These are phyloP conservation scores for Sapria himalayana DNA, from an alignment of 345 rosid species.

Conservation along the genomic window DNA sequence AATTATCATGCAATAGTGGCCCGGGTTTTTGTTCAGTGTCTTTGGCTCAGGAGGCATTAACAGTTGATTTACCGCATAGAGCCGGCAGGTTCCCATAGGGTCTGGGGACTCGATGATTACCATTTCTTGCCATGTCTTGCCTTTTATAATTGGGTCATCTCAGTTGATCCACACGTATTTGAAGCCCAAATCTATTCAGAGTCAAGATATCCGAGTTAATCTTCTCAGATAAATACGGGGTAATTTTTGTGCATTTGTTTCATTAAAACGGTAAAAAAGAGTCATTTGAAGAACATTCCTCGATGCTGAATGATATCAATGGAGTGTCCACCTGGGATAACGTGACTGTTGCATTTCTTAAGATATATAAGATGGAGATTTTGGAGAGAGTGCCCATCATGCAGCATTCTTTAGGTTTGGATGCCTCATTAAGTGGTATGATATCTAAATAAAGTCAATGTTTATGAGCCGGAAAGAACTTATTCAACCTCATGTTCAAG, in stretches of 20 bases:
- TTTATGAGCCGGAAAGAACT: no score
- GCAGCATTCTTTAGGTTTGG: slow-evolving; percentile 98
- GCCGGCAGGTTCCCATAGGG: slow-evolving; percentile 96
- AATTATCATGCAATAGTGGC: slow-evolving; percentile 69
- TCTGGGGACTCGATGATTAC: slow-evolving; percentile 97
- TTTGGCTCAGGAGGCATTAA: slow-evolving; percentile 61
- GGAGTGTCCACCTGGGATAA: slow-evolving; percentile 89
- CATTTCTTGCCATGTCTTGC: slow-evolving; percentile 95
- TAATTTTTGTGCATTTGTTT: slow-evolving; percentile 64
- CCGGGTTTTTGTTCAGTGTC: slow-evolving; percentile 57
- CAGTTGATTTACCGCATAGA: slow-evolving; percentile 62
- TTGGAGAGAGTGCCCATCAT: slow-evolving; percentile 86
- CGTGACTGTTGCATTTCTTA: slow-evolving; percentile 79
- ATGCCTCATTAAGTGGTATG: slow-evolving; percentile 70
- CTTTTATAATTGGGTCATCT: slow-evolving; percentile 75
- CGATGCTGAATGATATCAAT: slow-evolving; percentile 79
- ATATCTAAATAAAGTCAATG: no score
- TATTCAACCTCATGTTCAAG: no score
- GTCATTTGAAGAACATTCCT: slow-evolving; percentile 69
- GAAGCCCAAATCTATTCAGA: slow-evolving; percentile 88
- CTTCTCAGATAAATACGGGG: slow-evolving; percentile 56
- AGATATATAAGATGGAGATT: slow-evolving; percentile 92
- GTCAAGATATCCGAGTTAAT: slow-evolving; percentile 70
- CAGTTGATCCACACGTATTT: slow-evolving; percentile 86
- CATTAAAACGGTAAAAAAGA: slow-evolving; percentile 88